phyloP scores from a whole-genome alignment of 805 yeast genomes.

The Metschnikowia colocasiae region DNA sequence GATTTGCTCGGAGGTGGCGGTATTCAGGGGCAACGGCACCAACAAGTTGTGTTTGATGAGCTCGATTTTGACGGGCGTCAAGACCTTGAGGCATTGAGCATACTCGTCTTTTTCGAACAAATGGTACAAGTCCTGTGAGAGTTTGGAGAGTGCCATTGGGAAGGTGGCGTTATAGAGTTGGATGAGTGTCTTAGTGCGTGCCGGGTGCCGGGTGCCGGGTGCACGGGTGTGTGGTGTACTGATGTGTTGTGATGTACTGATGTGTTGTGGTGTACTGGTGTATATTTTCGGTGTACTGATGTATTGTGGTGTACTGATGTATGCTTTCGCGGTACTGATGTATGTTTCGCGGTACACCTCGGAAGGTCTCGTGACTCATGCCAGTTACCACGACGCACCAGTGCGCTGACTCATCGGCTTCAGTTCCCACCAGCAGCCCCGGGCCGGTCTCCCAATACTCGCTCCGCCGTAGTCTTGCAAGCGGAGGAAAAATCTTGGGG shows the following conservation, averaged over 20 bases:
- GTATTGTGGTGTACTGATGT: background rate
- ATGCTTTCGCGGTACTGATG: too few relatives aligned
- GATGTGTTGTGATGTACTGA: too few relatives aligned
- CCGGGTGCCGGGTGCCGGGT: background rate
- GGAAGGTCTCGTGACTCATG: background rate
- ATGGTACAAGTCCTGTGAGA: slow-evolving; percentile 65
- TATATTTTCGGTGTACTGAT: too few relatives aligned
- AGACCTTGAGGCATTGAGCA: slow-evolving; percentile 52
- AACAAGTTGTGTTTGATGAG: slow-evolving; percentile 73
- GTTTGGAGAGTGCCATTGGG: slow-evolving; percentile 57
- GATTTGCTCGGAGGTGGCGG: slow-evolving; percentile 39
- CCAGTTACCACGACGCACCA: background rate
- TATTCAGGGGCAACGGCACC: slow-evolving; percentile 50
- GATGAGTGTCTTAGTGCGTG: background rate
- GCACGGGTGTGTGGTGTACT: background rate
- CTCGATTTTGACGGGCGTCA: slow-evolving; percentile 74
- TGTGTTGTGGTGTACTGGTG: background rate
- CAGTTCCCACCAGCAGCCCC: background rate
- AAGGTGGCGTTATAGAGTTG: background rate
- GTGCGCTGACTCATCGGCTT: background rate
- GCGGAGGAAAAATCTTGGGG: too few relatives aligned
- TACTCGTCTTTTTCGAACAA: slow-evolving; percentile 63
- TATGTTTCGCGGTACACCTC: too few relatives aligned
- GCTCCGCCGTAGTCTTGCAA: too few relatives aligned
- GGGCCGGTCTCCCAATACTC: too few relatives aligned